Conservation (phyloP, 257 asterid genomes). For the Solanum peruvianum region DNA sequence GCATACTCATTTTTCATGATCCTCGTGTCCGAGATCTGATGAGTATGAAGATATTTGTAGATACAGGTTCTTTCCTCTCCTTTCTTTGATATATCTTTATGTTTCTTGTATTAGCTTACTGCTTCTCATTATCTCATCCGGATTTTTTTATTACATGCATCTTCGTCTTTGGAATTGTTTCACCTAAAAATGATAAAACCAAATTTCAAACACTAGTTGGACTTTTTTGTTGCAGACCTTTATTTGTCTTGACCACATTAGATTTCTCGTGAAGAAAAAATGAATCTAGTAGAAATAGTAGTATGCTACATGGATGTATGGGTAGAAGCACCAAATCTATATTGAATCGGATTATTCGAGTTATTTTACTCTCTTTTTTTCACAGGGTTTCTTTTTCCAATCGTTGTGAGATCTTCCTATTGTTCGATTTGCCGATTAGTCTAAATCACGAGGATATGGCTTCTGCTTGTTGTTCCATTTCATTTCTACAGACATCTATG, state of each 20-base stretch:
- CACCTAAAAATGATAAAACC: neutral
- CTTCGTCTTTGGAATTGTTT: neutral
- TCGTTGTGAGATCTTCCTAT: neutral
- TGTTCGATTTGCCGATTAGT: neutral
- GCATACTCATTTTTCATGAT: slow-evolving; percentile 94
- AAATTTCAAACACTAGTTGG: neutral
- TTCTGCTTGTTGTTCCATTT: neutral
- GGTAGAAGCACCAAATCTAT: neutral
- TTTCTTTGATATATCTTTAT: neutral
- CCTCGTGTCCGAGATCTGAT: slow-evolving; percentile 74
- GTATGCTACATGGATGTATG: neutral
- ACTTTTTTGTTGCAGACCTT: neutral
- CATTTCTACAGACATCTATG: neutral
- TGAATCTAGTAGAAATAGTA: neutral
- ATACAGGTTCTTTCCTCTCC: slow-evolving; percentile 61
- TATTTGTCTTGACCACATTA: neutral
- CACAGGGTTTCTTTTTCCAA: neutral
- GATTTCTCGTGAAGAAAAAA: neutral
- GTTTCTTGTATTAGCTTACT: neutral
- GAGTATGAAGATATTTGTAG: slow-evolving; percentile 98
- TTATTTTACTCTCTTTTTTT: neutral
- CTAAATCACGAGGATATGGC: neutral
- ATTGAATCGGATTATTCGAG: neutral
- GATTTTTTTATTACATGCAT: neutral
- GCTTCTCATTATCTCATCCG: neutral